Evolutionary conservation across 73 alveolate genomes (phyloP).

Genomic region (Paramecium sexaurelia): DNA sequence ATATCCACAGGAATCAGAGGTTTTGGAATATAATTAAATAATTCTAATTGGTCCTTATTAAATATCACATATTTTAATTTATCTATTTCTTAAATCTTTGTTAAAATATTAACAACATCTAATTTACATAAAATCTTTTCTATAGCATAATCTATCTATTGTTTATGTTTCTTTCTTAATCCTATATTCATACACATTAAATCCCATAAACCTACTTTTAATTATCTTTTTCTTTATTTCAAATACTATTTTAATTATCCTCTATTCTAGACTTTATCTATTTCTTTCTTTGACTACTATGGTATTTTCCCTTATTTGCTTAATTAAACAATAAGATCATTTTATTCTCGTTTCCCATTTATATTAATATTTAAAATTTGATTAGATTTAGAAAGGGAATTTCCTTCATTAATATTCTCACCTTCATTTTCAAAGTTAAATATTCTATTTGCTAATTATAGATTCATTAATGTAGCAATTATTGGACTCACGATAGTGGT

Average conservation of each 20-base stretch:
- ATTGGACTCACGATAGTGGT: not conserved
- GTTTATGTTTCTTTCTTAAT: not conserved
- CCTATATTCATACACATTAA: not conserved
- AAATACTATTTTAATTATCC: not conserved
- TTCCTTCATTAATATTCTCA: not conserved
- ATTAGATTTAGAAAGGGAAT: not conserved
- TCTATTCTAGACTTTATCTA: not conserved
- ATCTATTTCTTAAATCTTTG: not conserved
- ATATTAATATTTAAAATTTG: not conserved
- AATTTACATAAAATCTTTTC: not conserved
- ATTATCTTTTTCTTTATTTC: not conserved
- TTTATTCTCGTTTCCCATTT: not conserved
- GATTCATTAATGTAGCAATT: not conserved
- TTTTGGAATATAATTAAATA: slow-evolving; percentile 48
- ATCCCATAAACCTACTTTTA: not conserved
- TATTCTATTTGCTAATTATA: slow-evolving; percentile 19
- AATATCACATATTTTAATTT: slow-evolving; percentile 13
- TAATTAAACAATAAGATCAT: not conserved
- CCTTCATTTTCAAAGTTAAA: slow-evolving; percentile 26
- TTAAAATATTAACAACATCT: not conserved
- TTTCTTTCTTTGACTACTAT: not conserved
- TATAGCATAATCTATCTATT: not conserved
- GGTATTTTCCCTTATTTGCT: not conserved
- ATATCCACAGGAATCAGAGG: not conserved
- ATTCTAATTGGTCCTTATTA: not conserved